These are phyloP conservation scores for Artemisia annua DNA, from an alignment of 129 eudicot species.

Conservation along the genomic window DNA sequence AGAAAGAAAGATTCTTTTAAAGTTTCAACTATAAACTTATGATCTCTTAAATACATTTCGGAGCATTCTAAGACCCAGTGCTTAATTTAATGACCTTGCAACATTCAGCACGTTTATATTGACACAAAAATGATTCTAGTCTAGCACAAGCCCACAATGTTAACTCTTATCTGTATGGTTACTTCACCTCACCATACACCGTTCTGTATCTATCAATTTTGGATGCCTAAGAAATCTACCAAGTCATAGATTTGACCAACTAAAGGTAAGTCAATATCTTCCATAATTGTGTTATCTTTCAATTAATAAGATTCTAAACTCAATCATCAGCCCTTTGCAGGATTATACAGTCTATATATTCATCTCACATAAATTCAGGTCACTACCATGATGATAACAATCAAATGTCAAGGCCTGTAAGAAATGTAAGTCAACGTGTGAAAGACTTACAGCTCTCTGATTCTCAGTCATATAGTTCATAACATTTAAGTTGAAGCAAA, in stretches of 20 bases:
- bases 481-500: too few species aligned
- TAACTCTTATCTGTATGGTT: background rate
- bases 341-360: background rate
- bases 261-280: slow-evolving; percentile 3
- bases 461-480: too few species aligned
- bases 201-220: background rate
- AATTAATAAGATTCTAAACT: slow-evolving; percentile 12
- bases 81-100: too few species aligned
- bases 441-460: too few species aligned
- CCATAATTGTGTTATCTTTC: background rate
- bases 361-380: slow-evolving; percentile 8
- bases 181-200: background rate
- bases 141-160: too few species aligned
- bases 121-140: too few species aligned
- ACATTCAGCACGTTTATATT: too few species aligned
- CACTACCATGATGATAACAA: background rate
- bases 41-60: too few species aligned
- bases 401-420: background rate
- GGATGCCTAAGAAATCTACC: background rate
- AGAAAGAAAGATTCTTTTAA: too few species aligned
- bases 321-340: slow-evolving; percentile 3
- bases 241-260: slow-evolving; percentile 8
- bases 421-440: too few species aligned
- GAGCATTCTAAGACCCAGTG: too few species aligned
- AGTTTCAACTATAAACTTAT: too few species aligned